Conservation (phyloP, 2,329 filamentous ascomycete species). For the Fusarium xylarioides region DNA sequence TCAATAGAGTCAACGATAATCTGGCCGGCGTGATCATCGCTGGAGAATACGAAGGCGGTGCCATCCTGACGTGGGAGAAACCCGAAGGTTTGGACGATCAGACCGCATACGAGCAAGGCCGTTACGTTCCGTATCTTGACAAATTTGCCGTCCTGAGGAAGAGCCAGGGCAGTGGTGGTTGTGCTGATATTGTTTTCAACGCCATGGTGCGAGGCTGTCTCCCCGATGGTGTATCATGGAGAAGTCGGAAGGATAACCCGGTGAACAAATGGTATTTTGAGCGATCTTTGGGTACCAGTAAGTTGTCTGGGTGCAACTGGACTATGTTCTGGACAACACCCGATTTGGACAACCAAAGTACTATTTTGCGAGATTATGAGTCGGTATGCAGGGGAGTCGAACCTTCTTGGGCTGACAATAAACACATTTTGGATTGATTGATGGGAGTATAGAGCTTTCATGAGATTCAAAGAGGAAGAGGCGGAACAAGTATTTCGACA, state of each 20-base stretch:
- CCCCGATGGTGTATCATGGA: constrained; percentile 89
- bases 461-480: neutral
- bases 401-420: constrained; percentile 70
- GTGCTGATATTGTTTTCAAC: constrained; percentile 96
- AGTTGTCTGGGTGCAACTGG: constrained; percentile 85
- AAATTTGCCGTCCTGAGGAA: constrained; percentile 95
- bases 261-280: constrained; percentile 99
- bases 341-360: constrained; percentile 64
- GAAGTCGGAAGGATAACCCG: constrained; percentile 87
- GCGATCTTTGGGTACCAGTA: constrained; percentile 82
- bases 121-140: constrained; percentile 91
- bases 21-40: constrained; percentile 94
- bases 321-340: constrained; percentile 98
- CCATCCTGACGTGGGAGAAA: constrained; percentile 92
- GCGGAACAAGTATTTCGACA: neutral
- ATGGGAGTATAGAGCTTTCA: neutral
- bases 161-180: constrained; percentile 88
- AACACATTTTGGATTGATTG: constrained; percentile 64
- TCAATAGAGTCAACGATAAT: constrained; percentile 79
- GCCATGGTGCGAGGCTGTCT: constrained; percentile 93
- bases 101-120: constrained; percentile 61
- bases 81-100: constrained; percentile 69
- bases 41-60: constrained; percentile 95
- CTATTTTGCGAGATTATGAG: constrained; percentile 74
- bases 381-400: constrained; percentile 73